Conservation (phyloP, 176 grass and related monocot species). For the Lolium perenne region DNA sequence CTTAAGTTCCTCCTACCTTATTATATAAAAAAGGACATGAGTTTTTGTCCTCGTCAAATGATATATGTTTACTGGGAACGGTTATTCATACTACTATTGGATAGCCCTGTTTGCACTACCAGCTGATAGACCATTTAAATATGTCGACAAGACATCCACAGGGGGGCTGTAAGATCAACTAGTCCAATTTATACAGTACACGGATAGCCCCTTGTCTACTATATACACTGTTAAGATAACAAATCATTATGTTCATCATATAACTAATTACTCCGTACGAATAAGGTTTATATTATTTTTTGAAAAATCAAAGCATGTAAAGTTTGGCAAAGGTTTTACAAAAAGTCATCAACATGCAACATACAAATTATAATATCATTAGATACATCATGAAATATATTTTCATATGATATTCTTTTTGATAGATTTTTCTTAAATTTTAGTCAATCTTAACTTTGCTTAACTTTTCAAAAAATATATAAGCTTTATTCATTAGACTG, state of each 20-base stretch:
- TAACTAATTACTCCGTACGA: background rate
- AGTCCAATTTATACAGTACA: background rate
- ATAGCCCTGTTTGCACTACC: background rate
- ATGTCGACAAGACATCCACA: background rate
- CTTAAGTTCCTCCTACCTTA: background rate
- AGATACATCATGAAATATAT: no score
- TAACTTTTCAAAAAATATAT: no score
- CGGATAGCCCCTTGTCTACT: background rate
- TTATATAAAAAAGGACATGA: background rate
- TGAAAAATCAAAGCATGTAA: no score
- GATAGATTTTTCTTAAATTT: no score
- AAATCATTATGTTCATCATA: background rate
- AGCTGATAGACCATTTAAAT: background rate
- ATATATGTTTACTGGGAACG: background rate
- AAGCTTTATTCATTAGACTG: no score
- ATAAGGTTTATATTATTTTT: no score
- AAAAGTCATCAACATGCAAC: no score
- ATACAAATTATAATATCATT: no score
- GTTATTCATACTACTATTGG: background rate
- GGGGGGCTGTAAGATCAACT: background rate
- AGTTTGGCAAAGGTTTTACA: no score
- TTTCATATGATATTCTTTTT: no score
- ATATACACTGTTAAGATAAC: background rate
- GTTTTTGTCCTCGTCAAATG: background rate
- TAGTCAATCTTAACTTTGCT: no score